phyloP scores from a whole-genome alignment of 2,329 filamentous ascomycete genomes.

The Trichoderma sp. region DNA sequence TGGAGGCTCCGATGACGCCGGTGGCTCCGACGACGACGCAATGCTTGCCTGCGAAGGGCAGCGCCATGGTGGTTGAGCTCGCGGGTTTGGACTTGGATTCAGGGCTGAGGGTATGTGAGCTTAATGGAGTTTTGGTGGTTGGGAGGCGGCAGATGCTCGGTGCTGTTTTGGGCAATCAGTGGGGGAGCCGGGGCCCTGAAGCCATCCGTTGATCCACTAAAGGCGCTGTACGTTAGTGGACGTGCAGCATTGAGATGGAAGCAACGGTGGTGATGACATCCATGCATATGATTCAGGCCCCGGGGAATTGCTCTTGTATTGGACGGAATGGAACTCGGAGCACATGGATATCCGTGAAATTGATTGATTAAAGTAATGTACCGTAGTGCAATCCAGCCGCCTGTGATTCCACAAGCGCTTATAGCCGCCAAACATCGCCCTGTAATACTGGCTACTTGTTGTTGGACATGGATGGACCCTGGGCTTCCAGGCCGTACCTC shows the following conservation, averaged over 20 bases:
- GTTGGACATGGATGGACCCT: background rate
- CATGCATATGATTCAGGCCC: background rate
- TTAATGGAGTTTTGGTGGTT: background rate
- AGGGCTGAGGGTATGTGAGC: background rate
- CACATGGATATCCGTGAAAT: background rate
- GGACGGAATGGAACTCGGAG: background rate
- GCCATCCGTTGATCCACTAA: background rate
- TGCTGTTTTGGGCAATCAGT: background rate
- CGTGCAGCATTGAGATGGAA: too few species aligned
- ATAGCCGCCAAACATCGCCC: background rate
- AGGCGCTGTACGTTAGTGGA: background rate
- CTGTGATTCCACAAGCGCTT: background rate
- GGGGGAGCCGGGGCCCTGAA: background rate
- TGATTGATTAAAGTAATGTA: background rate
- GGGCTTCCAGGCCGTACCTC: background rate
- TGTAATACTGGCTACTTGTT: background rate
- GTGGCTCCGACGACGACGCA: constrained; percentile 67
- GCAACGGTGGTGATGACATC: too few species aligned
- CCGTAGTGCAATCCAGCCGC: background rate
- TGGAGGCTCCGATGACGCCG: constrained; percentile 65
- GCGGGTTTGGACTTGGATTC: background rate
- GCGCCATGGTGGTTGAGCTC: constrained; percentile 23
- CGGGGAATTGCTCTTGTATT: background rate
- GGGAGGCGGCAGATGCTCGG: background rate
- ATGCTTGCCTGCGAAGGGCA: constrained; percentile 45